Percentiles rank a stretch among this genome's conserved stretches.
These are phyloP conservation scores for Claviceps digitariae DNA, from an alignment of 2,329 filamentous ascomycete species.

Conservation along the genomic window DNA sequence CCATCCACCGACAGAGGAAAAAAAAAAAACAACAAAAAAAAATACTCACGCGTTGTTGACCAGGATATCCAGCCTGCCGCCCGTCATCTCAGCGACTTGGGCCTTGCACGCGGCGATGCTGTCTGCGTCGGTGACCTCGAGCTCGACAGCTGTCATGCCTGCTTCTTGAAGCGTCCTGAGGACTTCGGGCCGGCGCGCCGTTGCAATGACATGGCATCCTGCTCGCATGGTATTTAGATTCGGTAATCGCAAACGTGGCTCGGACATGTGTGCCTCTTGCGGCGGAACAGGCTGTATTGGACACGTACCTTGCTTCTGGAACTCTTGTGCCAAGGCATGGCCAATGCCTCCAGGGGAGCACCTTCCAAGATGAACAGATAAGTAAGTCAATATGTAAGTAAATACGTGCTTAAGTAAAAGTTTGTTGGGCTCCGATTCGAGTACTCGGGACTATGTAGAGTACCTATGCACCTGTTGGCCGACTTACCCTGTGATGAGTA, in stretches of 20 bases:
- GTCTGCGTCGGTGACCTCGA: slow-evolving; percentile 39
- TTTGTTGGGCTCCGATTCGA: too few relatives aligned
- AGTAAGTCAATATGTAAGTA: background rate
- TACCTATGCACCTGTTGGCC: too few relatives aligned
- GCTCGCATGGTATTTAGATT: too few relatives aligned
- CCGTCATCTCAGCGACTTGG: slow-evolving; percentile 33
- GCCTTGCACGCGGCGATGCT: slow-evolving; percentile 36
- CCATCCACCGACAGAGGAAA: too few relatives aligned
- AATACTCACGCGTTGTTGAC: slow-evolving; percentile 42
- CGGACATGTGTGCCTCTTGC: too few relatives aligned
- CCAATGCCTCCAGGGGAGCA: slow-evolving; percentile 47
- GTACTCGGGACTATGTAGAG: too few relatives aligned
- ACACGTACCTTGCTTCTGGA: slow-evolving; percentile 33
- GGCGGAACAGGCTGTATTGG: too few relatives aligned
- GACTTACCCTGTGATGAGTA: slow-evolving; percentile 36
- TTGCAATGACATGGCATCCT: slow-evolving; percentile 39
- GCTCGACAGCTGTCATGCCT: slow-evolving; percentile 34
- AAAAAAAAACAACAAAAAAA: background rate
- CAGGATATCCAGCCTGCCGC: slow-evolving; percentile 41
- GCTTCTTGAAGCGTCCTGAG: slow-evolving; percentile 29
- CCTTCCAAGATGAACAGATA: slow-evolving; percentile 22
- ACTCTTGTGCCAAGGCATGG: slow-evolving; percentile 38
- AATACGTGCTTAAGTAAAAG: too few relatives aligned
- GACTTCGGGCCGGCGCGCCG: slow-evolving; percentile 36
- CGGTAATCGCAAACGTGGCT: too few relatives aligned